These are phyloP conservation scores for Cladorrhinum sp. DNA, from an alignment of 2,329 filamentous ascomycete genomes.

Conservation along the genomic window DNA sequence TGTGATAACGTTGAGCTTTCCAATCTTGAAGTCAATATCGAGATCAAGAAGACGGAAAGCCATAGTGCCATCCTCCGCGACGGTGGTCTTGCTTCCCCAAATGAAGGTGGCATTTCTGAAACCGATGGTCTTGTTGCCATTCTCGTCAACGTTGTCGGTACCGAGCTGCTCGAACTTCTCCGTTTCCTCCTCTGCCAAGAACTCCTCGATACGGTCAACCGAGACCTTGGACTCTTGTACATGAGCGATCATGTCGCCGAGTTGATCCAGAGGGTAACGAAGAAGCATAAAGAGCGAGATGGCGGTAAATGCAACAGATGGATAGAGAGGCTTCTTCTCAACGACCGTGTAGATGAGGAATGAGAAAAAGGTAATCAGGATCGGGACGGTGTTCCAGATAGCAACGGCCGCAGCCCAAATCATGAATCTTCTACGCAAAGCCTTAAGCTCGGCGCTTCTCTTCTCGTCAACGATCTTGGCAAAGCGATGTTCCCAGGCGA, in stretches of 20 bases:
- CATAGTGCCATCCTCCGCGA: constrained; percentile 62
- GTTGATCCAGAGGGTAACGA: constrained; percentile 87
- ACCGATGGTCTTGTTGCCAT: constrained; percentile 73
- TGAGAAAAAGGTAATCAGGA: constrained; percentile 93
- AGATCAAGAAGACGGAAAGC: constrained; percentile 82
- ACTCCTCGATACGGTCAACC: constrained; percentile 93
- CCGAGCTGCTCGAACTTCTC: constrained; percentile 89
- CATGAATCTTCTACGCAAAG: constrained; percentile 78
- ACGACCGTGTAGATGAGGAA: constrained; percentile 91
- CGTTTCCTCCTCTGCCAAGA: constrained; percentile 88
- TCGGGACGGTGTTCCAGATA: constrained; percentile 93
- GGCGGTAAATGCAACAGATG: constrained; percentile 92
- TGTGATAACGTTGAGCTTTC: constrained; percentile 86
- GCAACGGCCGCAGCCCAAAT: constrained; percentile 90
- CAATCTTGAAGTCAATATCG: constrained; percentile 76
- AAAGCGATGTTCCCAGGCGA: constrained; percentile 96
- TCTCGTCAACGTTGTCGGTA: constrained; percentile 63
- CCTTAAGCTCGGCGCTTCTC: constrained; percentile 70
- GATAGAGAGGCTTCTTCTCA: constrained; percentile 83
- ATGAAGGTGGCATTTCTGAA: constrained; percentile 82
- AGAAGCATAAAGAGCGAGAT: constrained; percentile 94
- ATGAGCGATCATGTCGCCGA: constrained; percentile 98
- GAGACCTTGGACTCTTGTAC: constrained; percentile 97
- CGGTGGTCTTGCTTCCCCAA: constrained; percentile 73
- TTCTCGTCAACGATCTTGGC: constrained; percentile 85